phyloP scores from a whole-genome alignment of 2,329 filamentous ascomycete genomes.

The Aspergillus quadricinctus region DNA sequence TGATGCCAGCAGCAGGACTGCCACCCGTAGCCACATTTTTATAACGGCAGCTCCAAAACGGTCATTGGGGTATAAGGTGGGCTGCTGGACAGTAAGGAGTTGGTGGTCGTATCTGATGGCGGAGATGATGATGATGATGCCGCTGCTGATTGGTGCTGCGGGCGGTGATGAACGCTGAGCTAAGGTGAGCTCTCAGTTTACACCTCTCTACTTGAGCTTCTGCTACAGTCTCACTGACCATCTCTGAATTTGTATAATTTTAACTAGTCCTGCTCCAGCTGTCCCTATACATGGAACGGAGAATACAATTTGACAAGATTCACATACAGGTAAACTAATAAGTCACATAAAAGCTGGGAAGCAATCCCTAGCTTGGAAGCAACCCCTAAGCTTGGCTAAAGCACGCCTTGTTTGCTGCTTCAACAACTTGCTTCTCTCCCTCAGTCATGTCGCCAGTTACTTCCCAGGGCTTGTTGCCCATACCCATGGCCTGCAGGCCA shows the following conservation, averaged over 20 bases:
- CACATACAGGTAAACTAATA: background rate
- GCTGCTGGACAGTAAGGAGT: constrained; percentile 11
- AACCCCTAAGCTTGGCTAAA: constrained; percentile 31
- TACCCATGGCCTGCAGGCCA: constrained; percentile 53
- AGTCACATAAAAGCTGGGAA: background rate
- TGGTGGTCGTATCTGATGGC: background rate
- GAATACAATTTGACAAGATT: too few species aligned
- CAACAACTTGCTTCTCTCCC: constrained; percentile 50
- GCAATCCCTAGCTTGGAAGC: background rate
- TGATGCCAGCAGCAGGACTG: constrained; percentile 35
- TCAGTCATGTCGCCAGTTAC: constrained; percentile 43
- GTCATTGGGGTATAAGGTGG: constrained; percentile 28
- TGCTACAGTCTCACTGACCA: background rate
- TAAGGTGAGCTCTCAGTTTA: background rate
- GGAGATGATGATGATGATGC: constrained; percentile 1
- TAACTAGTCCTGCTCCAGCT: background rate
- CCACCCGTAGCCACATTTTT: constrained; percentile 40
- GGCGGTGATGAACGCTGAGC: constrained; percentile 16
- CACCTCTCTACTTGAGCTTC: too few species aligned
- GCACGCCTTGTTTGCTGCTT: constrained; percentile 51
- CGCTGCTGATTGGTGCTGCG: constrained; percentile 8
- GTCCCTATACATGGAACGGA: background rate
- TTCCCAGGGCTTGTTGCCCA: constrained; percentile 48
- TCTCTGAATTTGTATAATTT: too few species aligned
- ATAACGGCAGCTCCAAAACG: constrained; percentile 21